These are phyloP conservation scores for Conidiobolus incongruus DNA, from an alignment of 371 early-diverging fungal species.

Conservation along the genomic window DNA sequence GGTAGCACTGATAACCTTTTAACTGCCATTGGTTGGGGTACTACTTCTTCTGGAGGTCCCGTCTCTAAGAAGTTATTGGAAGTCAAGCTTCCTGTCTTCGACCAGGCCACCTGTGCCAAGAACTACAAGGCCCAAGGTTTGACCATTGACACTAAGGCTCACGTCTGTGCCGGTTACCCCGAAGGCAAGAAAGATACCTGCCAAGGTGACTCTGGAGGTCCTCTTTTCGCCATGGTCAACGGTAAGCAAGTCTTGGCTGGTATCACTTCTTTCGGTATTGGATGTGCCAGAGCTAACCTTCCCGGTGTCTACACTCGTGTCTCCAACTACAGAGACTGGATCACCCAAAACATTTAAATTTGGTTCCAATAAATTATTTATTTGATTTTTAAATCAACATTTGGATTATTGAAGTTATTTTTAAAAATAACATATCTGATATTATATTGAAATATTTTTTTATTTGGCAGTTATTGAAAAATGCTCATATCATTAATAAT, in stretches of 20 bases:
- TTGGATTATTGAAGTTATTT: too few species aligned
- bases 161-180: not conserved
- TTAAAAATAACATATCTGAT: too few species aligned
- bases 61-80: not conserved
- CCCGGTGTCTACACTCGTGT: not conserved
- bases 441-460: too few species aligned
- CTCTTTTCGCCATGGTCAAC: not conserved
- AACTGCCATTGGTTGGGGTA: slow-evolving; percentile 1
- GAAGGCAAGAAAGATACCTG: not conserved
- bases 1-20: not conserved
- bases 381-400: too few species aligned
- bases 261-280: not conserved
- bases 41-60: not conserved
- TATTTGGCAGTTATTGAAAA: too few species aligned
- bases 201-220: too few species aligned
- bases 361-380: too few species aligned
- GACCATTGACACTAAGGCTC: not conserved
- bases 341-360: too few species aligned
- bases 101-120: not conserved
- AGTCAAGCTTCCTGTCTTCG: slow-evolving; percentile 2
- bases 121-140: not conserved
- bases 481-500: too few species aligned
- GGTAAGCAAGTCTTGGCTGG: not conserved
- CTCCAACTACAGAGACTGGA: not conserved
- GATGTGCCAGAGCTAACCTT: not conserved